phyloP scores from a whole-genome alignment of 345 rosid species.

The Melastoma malabathricum region DNA sequence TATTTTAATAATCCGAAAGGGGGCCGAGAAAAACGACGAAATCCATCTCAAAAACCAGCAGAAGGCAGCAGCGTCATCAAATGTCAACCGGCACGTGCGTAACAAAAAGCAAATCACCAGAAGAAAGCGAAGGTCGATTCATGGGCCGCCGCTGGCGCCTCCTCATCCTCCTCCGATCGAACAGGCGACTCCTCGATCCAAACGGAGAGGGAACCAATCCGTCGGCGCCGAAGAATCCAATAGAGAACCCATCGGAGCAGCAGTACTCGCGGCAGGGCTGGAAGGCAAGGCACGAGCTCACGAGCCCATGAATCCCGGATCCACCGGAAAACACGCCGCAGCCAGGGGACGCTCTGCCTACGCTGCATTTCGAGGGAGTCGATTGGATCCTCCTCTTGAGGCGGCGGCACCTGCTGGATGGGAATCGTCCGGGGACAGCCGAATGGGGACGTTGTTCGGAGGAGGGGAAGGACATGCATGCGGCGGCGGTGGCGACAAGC shows the following conservation, averaged over 20 bases:
- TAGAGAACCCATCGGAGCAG: conserved; percentile 32
- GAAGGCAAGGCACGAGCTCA: conserved; percentile 50
- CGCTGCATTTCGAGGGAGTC: conserved; percentile 19
- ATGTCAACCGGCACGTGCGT: neutral
- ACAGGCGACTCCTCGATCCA: conserved; percentile 22
- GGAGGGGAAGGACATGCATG: conserved; percentile 69
- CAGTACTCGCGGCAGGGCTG: conserved; percentile 52
- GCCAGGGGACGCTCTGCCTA: conserved; percentile 5
- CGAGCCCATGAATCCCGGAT: conserved; percentile 36
- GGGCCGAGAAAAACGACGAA: too few species aligned
- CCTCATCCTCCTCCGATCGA: conserved; percentile 32
- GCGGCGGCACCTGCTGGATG: conserved; percentile 8
- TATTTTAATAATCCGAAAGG: too few species aligned
- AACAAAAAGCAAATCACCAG: conserved; percentile 11
- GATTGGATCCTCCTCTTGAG: conserved; percentile 34
- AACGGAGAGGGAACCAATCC: conserved; percentile 21
- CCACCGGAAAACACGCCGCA: conserved; percentile 22
- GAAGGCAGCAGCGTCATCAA: too few species aligned
- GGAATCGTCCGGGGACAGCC: conserved; percentile 18
- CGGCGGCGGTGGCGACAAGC: conserved; percentile 33
- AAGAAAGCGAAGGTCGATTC: conserved; percentile 26
- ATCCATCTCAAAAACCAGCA: too few species aligned
- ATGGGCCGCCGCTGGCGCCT: conserved; percentile 27
- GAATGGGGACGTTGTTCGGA: neutral
- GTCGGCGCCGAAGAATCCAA: conserved; percentile 15